Conservation (phyloP, 106 monocot genomes). For the Alisma plantagoaquatica region DNA sequence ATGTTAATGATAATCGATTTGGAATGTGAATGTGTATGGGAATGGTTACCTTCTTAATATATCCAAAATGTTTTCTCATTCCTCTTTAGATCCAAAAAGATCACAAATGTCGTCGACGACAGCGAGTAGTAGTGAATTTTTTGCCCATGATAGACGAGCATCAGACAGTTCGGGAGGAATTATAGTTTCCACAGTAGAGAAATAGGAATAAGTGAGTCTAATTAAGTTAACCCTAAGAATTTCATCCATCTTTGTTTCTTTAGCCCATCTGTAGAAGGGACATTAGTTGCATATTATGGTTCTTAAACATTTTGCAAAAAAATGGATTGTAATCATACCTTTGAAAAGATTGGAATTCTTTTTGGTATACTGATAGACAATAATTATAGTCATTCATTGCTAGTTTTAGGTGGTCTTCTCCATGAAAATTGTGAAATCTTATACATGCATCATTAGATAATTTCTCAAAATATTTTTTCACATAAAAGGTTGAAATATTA, state of each 20-base stretch:
- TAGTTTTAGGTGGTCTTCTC: constrained; percentile 31
- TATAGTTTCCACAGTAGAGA: constrained; percentile 17
- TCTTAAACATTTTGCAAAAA: not conserved
- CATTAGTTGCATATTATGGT: not conserved
- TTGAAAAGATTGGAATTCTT: constrained; percentile 61
- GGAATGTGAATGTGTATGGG: not conserved
- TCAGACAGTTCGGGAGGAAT: constrained; percentile 13
- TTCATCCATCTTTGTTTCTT: constrained; percentile 67
- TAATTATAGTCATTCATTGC: constrained; percentile 52
- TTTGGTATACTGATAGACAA: constrained; percentile 41
- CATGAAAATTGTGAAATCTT: constrained; percentile 8
- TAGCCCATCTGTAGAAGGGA: constrained; percentile 77
- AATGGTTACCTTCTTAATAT: constrained; percentile 53
- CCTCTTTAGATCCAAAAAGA: constrained; percentile 64
- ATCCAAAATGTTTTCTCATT: constrained; percentile 35
- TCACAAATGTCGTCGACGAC: constrained; percentile 96
- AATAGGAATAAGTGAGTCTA: constrained; percentile 28
- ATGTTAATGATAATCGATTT: not conserved
- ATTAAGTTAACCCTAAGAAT: constrained; percentile 61
- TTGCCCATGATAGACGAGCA: constrained; percentile 56
- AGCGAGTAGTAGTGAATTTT: constrained; percentile 65
- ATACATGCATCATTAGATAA: not conserved
- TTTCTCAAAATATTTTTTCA: not conserved
- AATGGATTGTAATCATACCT: constrained; percentile 19
- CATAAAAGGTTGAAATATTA: not conserved